phyloP scores from a whole-genome alignment of 768 basidiomycete genomes.

The Chiua virens region DNA sequence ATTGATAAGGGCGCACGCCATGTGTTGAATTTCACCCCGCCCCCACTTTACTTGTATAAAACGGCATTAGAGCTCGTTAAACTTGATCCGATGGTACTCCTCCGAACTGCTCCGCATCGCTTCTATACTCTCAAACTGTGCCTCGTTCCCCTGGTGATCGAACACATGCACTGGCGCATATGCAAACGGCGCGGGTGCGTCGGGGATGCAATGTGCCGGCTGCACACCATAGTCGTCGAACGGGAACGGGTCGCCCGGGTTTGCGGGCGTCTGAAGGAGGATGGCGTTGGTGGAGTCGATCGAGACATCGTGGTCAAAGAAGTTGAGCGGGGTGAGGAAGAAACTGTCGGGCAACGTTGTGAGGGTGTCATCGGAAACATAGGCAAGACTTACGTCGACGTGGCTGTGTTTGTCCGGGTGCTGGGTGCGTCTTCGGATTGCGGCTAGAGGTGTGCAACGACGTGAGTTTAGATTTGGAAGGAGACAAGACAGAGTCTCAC shows the following conservation, averaged over 20 bases:
- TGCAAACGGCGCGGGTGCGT: constrained; percentile 37
- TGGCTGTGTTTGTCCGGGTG: constrained; percentile 55
- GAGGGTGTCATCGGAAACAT: background rate
- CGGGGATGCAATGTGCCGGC: constrained; percentile 39
- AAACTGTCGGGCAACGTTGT: constrained; percentile 38
- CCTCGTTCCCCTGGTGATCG: constrained; percentile 35
- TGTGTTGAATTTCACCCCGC: too few relatives aligned
- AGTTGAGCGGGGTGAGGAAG: constrained; percentile 61
- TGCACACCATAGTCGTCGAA: constrained; percentile 56
- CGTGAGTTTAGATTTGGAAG: background rate
- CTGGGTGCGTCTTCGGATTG: constrained; percentile 66
- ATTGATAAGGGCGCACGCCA: too few relatives aligned
- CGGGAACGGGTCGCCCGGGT: constrained; percentile 38
- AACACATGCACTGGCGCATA: constrained; percentile 36
- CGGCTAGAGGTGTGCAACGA: constrained; percentile 35
- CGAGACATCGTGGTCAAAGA: constrained; percentile 62
- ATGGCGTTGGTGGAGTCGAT: constrained; percentile 58
- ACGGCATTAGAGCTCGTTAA: constrained; percentile 16
- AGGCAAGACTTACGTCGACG: constrained; percentile 43
- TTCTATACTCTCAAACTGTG: constrained; percentile 31
- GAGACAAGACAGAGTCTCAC: constrained; percentile 24
- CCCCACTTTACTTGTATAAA: too few relatives aligned
- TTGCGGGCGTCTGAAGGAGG: constrained; percentile 40
- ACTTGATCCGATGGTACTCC: constrained; percentile 39
- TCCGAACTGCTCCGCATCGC: constrained; percentile 42